These are phyloP conservation scores for Trichoderma oligosporum DNA, from an alignment of 2,329 filamentous ascomycete species.

Conservation along the genomic window DNA sequence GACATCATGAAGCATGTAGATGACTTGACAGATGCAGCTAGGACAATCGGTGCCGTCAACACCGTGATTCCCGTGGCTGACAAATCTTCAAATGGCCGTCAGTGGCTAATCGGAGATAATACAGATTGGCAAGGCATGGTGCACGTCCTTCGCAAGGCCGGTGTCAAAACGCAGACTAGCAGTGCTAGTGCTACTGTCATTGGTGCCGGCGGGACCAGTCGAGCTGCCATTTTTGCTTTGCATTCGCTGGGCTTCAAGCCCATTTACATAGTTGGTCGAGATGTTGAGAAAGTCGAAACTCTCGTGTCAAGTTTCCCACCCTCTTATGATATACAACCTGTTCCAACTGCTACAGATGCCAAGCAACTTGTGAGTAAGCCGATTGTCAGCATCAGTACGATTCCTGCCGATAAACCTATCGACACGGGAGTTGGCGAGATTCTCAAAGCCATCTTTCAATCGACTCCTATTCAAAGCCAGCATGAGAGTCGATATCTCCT, in stretches of 20 bases:
- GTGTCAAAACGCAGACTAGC: conserved; percentile 44
- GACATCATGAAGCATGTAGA: conserved; percentile 81
- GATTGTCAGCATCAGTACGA: conserved; percentile 78
- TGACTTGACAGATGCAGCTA: conserved; percentile 72
- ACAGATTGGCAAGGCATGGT: conserved; percentile 96
- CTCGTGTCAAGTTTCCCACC: conserved; percentile 70
- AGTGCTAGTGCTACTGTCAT: conserved; percentile 68
- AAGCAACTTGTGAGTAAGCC: conserved; percentile 46
- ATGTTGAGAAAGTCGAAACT: conserved; percentile 60
- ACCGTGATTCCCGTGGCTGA: conserved; percentile 67
- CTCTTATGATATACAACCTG: conserved; percentile 65
- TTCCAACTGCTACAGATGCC: conserved; percentile 50
- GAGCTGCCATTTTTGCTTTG: conserved; percentile 86
- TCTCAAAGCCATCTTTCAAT: conserved; percentile 49
- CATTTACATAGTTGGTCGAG: conserved; percentile 83
- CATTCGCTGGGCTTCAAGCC: conserved; percentile 78
- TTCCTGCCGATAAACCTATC: conserved; percentile 83
- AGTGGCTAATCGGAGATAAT: conserved; percentile 75
- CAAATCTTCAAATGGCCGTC: conserved; percentile 38
- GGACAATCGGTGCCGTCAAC: conserved; percentile 87
- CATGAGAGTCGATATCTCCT: conserved; percentile 59
- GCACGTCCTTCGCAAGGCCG: conserved; percentile 67
- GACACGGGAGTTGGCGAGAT: conserved; percentile 66
- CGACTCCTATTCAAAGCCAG: conserved; percentile 29
- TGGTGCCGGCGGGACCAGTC: conserved; percentile 85